Evolutionary conservation across 2,329 filamentous ascomycete species (phyloP).

Genomic region (Trichoderma sp.): DNA sequence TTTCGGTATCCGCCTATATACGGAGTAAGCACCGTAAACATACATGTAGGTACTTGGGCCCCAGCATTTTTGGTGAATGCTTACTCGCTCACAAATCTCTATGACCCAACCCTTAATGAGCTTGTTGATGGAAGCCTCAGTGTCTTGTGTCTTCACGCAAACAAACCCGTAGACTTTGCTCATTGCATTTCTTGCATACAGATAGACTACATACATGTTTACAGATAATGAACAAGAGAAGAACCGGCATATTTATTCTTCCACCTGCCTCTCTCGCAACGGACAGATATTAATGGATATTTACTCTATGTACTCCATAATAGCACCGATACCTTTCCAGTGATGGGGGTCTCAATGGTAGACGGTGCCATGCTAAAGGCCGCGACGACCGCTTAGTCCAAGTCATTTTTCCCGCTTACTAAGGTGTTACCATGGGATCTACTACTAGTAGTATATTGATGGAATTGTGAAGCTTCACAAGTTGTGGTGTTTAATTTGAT

Average conservation of each 20-base stretch:
- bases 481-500: neutral
- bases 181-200: too few species aligned
- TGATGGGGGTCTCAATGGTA: neutral
- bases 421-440: neutral
- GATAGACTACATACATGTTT: too few species aligned
- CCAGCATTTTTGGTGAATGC: neutral
- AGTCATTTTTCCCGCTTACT: neutral
- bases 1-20: neutral
- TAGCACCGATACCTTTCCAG: too few species aligned
- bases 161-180: neutral
- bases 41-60: too few species aligned
- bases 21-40: neutral
- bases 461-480: neutral
- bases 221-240: too few species aligned
- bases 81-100: neutral
- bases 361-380: neutral
- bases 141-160: neutral
- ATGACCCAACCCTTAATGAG: neutral
- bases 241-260: too few species aligned
- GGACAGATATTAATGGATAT: neutral
- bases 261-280: neutral
- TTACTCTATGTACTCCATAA: neutral
- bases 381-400: neutral
- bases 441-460: neutral
- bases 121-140: neutral